phyloP scores from a whole-genome alignment of 208 protist species.

The Acanthamoeba triangularis region DNA sequence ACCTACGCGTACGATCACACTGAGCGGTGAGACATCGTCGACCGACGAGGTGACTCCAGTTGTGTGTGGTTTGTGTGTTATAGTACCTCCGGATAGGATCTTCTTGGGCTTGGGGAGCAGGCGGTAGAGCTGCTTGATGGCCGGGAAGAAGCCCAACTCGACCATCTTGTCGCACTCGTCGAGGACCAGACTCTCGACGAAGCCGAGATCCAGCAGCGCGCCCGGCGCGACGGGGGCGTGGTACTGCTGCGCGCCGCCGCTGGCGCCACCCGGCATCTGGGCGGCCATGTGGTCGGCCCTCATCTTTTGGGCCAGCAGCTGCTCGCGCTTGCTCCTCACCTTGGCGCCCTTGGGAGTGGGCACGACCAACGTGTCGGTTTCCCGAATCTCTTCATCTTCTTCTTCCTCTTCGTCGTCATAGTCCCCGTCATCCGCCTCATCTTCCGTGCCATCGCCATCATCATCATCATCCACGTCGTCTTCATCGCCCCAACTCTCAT shows the following conservation, averaged over 20 bases:
- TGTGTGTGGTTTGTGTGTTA: neutral
- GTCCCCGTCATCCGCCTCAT: conserved; percentile 53
- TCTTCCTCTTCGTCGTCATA: neutral
- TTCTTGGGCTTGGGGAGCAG: conserved; percentile 70
- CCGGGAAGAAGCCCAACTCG: conserved; percentile 76
- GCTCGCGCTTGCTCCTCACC: neutral
- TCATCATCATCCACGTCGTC: neutral
- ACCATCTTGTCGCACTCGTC: conserved; percentile 79
- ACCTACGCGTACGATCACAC: neutral
- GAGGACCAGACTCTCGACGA: conserved; percentile 61
- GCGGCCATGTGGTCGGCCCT: neutral
- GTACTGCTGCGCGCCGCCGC: neutral
- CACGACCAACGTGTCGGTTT: neutral
- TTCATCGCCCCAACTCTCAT: conserved; percentile 14
- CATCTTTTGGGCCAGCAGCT: neutral
- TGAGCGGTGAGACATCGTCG: neutral
- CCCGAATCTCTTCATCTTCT: neutral
- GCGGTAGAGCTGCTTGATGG: conserved; percentile 53
- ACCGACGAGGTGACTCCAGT: neutral
- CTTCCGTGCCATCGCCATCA: neutral
- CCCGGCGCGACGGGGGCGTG: neutral
- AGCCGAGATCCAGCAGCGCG: conserved; percentile 44
- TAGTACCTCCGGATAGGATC: neutral
- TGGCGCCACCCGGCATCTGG: neutral
- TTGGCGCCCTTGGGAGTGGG: neutral